A percentile compares a stretch with the other conserved stretches of the same genome.
phyloP scores from a whole-genome alignment of 441 rosid species.

The Corymbia citriodora region DNA sequence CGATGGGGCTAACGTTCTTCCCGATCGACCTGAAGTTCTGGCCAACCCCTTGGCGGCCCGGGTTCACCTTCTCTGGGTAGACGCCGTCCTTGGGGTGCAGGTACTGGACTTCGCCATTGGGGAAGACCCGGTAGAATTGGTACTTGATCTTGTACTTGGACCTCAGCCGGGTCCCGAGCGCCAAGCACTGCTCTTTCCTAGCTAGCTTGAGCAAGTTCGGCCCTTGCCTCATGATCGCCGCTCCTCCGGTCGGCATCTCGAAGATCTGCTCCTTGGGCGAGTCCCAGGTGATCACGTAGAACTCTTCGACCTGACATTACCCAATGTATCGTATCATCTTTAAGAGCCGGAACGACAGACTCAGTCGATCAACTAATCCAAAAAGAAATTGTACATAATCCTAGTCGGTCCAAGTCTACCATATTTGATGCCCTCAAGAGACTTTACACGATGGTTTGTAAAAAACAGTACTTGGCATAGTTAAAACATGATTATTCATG shows the following conservation, averaged over 20 bases:
- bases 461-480: not conserved
- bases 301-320: constrained; percentile 36
- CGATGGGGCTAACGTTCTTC: constrained; percentile 75
- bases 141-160: constrained; percentile 84
- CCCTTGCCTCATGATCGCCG: constrained; percentile 85
- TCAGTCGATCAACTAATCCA: not conserved
- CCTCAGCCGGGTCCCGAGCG: constrained; percentile 73
- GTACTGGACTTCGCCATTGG: constrained; percentile 82
- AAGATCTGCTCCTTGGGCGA: constrained; percentile 83
- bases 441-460: not conserved
- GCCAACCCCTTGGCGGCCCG: constrained; percentile 84
- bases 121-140: constrained; percentile 84
- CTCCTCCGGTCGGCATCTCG: constrained; percentile 90
- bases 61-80: constrained; percentile 85
- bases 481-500: not conserved
- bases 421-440: not conserved
- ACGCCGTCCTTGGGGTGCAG: constrained; percentile 87
- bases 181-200: constrained; percentile 89
- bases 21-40: constrained; percentile 74
- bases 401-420: not conserved
- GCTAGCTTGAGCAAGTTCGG: constrained; percentile 82
- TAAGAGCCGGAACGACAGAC: not conserved
- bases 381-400: not conserved
- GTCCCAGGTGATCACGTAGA: constrained; percentile 86
- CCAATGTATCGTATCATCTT: not conserved